Percentiles rank a stretch among this genome's conserved stretches.
Conservation (phyloP, 768 basidiomycete genomes). For the Astraeus odoratus region DNA sequence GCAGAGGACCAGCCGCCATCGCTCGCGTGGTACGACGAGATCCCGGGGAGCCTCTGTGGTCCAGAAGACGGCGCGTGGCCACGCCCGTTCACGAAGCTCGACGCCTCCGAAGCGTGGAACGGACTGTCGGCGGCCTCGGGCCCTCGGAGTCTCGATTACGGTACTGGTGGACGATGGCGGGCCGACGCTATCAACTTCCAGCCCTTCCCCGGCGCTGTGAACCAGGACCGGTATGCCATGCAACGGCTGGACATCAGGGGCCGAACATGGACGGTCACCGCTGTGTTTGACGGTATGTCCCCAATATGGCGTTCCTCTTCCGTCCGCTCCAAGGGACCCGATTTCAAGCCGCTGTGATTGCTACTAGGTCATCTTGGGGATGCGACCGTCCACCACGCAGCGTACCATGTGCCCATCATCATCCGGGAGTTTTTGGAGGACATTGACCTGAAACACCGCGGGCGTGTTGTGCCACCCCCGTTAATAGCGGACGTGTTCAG, state of each 20-base stretch:
- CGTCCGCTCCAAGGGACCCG: slow-evolving; percentile 2
- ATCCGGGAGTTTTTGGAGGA: slow-evolving; percentile 51
- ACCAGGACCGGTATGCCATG: slow-evolving; percentile 61
- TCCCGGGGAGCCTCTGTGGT: slow-evolving; percentile 53
- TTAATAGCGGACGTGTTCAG: slow-evolving; percentile 51
- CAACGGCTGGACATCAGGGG: slow-evolving; percentile 50
- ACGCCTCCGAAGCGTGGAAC: slow-evolving; percentile 46
- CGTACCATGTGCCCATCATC: slow-evolving; percentile 62
- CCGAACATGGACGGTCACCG: slow-evolving; percentile 56
- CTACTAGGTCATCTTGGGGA: slow-evolving; percentile 58
- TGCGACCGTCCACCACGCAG: slow-evolving; percentile 62
- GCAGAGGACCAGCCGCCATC: slow-evolving; percentile 15
- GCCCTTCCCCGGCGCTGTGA: slow-evolving; percentile 45
- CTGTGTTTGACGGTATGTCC: slow-evolving; percentile 60
- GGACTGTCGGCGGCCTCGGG: slow-evolving; percentile 45
- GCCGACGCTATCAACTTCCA: slow-evolving; percentile 65
- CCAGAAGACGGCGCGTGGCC: slow-evolving; percentile 66
- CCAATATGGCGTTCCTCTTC: not conserved
- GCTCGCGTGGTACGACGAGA: slow-evolving; percentile 52
- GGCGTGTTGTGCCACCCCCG: slow-evolving; percentile 36
- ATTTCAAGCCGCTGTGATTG: slow-evolving; percentile 4
- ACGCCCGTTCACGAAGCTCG: slow-evolving; percentile 46
- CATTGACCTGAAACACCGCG: slow-evolving; percentile 31
- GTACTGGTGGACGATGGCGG: slow-evolving; percentile 29
- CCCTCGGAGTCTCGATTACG: slow-evolving; percentile 40